Evolutionary conservation across 2,329 filamentous ascomycete genomes (phyloP).

Genomic region (Myriangium duriaei): DNA sequence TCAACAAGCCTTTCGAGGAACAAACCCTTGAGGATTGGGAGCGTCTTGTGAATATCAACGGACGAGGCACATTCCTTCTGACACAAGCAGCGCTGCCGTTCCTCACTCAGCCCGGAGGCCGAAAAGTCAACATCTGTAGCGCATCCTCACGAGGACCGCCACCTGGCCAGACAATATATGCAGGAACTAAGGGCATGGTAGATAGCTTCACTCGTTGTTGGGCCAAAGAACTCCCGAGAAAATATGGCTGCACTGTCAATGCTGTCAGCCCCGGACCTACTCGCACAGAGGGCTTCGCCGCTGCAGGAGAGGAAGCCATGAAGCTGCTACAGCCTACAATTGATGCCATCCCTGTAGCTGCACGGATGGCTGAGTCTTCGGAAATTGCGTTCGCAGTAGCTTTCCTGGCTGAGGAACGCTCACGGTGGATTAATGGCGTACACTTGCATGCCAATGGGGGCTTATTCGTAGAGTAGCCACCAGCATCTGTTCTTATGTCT

Average conservation of each 20-base stretch:
- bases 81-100: slow-evolving; percentile 29
- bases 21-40: slow-evolving; percentile 30
- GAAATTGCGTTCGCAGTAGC: slow-evolving; percentile 38
- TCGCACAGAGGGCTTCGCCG: slow-evolving; percentile 22
- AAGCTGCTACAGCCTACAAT: slow-evolving; percentile 30
- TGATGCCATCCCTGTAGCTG: slow-evolving; percentile 31
- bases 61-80: slow-evolving; percentile 30
- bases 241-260: slow-evolving; percentile 37
- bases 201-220: slow-evolving; percentile 36
- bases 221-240: slow-evolving; percentile 33
- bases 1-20: slow-evolving; percentile 28
- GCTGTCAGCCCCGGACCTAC: slow-evolving; percentile 33
- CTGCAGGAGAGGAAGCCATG: slow-evolving; percentile 29
- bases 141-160: slow-evolving; percentile 26
- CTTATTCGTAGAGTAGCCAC: slow-evolving; percentile 18
- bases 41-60: slow-evolving; percentile 30
- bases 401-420: slow-evolving; percentile 33
- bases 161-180: slow-evolving; percentile 35
- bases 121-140: slow-evolving; percentile 35
- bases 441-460: slow-evolving; percentile 26
- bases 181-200: slow-evolving; percentile 39
- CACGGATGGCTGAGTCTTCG: slow-evolving; percentile 31
- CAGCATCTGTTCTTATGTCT: no score
- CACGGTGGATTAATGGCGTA: slow-evolving; percentile 37
- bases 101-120: slow-evolving; percentile 23